Base-by-base conservation (phyloP, 1,139 yeast species). In the Kazachstania sp. region DNA sequence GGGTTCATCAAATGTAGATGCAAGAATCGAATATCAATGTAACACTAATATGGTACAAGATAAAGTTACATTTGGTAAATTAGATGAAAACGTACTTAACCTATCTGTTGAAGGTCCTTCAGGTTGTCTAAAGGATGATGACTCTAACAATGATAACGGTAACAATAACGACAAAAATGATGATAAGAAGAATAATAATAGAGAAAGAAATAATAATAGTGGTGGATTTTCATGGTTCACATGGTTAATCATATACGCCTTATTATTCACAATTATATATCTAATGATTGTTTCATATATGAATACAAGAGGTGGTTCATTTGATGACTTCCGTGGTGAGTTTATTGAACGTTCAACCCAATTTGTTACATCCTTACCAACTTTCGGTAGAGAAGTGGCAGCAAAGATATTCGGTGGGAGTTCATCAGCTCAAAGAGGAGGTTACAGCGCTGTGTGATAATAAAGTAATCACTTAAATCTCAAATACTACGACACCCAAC, bases 211-310 rank as follows among this genome's bases (percentile, higher is more conserved):
- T 11, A 23, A 15, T 12, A 15, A n/a, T 15, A 49, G 55, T 3
- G 45, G 67, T 63, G 72, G 54, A 54, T 66, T 44, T 55, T 42
- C 64, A 9, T 82, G 86, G 82, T 82, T 83, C 59, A 79, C 86
- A 2, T 83, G 88, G 86, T 66, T 83, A 6, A 74, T 84, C 56
- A 74, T 84, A 56, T 77, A 83, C 57, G 71, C 81, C 55, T 80
- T 86, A 12, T 67, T 88, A 41, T 78, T 78, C 51, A 73, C 85
- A 55, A 79, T 90, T 48, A 78, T 77, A 46, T 87, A 86, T 62
- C 78, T 87, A 37, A 74, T 84, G 48, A 86, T 84, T 18, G 84
- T 86, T 16, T 90, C 95, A 0, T 87, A 94, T 84, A 75, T 84
- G 61, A 57, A 67, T 34, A 65, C 69, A 61, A 51, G 74, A 67